These are phyloP conservation scores for Gymnopus androsaceus DNA, from an alignment of 1,284 basidiomycete species.

Conservation along the genomic window DNA sequence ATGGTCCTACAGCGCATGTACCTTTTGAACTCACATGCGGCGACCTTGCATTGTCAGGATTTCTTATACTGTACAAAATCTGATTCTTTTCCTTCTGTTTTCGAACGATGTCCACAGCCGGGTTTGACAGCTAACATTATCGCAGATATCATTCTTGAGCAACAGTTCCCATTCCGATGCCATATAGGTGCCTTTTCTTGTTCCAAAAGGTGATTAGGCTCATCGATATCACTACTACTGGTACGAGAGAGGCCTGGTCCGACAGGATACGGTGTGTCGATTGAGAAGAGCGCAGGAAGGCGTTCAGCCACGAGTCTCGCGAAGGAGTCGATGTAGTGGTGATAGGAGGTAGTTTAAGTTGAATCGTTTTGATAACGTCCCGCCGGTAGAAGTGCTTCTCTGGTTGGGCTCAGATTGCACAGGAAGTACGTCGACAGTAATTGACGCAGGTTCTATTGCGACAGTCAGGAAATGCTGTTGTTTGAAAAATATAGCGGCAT, in stretches of 20 bases:
- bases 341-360: constrained; percentile 4
- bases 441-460: constrained; percentile 1
- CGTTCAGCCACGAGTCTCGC: constrained; percentile 11
- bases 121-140: too few species aligned
- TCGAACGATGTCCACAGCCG: too few species aligned
- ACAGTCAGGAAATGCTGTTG: too few species aligned
- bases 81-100: too few species aligned
- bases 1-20: too few species aligned
- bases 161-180: too few species aligned
- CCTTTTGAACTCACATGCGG: too few species aligned
- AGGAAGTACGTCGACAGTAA: constrained; percentile 7
- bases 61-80: too few species aligned
- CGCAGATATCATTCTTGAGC: too few species aligned
- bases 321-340: constrained; percentile 1
- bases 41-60: too few species aligned
- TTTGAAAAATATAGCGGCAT: too few species aligned
- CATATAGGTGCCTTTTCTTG: too few species aligned
- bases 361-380: constrained; percentile 5
- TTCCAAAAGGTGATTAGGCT: constrained; percentile 22
- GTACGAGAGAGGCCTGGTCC: constrained; percentile 1
- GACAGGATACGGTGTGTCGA: constrained; percentile 14
- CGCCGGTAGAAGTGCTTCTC: constrained; percentile 21
- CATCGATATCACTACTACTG: neutral
- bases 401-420: constrained; percentile 23
- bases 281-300: constrained; percentile 11